Evolutionary conservation across 108 stramenopile species (phyloP).

Genomic region (Aurantiochytrium sp.): DNA sequence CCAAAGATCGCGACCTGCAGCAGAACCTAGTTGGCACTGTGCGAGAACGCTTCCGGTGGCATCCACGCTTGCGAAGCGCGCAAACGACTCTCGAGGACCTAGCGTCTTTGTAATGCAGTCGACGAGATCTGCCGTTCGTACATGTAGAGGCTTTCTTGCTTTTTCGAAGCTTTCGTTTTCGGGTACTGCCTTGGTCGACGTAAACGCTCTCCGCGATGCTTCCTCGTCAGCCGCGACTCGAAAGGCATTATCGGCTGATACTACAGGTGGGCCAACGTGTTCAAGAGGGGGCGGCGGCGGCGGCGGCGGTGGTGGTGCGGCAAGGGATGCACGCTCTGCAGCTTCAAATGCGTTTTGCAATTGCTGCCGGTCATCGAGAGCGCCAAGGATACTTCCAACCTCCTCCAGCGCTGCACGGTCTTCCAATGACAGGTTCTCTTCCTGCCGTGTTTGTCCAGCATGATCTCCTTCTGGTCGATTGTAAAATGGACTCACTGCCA

Average conservation of each 20-base stretch:
- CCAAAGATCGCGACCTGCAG: not conserved
- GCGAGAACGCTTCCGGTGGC: not conserved
- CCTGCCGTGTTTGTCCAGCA: too few relatives aligned
- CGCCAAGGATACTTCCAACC: not conserved
- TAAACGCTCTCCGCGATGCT: too few relatives aligned
- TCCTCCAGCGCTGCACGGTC: not conserved
- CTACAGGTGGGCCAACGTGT: too few relatives aligned
- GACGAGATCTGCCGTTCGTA: not conserved
- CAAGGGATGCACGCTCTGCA: not conserved
- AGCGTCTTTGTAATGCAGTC: not conserved
- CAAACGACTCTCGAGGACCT: not conserved
- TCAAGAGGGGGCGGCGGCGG: too few relatives aligned
- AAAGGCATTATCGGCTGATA: too few relatives aligned
- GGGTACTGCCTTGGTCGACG: too few relatives aligned
- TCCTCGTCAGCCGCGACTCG: too few relatives aligned
- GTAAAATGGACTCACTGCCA: too few relatives aligned
- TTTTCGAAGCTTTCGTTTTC: too few relatives aligned
- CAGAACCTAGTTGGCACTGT: not conserved
- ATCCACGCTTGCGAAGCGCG: not conserved
- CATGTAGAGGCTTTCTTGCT: too few relatives aligned
- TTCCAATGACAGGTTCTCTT: too few relatives aligned
- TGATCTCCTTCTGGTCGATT: too few relatives aligned
- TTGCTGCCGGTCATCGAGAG: not conserved
- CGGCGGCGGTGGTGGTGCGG: not conserved
- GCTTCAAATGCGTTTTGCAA: not conserved